Base-by-base conservation (phyloP, 2,329 filamentous ascomycete genomes). In the Penicillium sp. region DNA sequence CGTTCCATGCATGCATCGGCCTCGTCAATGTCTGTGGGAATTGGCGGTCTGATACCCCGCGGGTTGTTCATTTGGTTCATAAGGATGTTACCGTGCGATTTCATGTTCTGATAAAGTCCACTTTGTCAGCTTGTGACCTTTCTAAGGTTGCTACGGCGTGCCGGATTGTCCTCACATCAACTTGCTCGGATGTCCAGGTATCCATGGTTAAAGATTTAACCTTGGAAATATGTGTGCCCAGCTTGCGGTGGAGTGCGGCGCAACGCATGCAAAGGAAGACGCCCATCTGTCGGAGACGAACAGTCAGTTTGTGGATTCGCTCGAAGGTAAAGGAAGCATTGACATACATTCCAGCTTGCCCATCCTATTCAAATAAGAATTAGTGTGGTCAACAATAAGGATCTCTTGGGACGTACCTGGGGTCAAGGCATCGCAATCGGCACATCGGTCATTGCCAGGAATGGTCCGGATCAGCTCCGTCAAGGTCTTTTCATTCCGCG, bases 181-280 rank as follows among this genome's bases (percentile, higher is more conserved):
- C 92, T 77, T 99, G 94, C 58, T 97, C 94, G 69, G 88, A 88
- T 46, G 89, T 87, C 94, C 94, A 99, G 64, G 88, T 94, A 76
- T 99, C 94, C 92, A 99, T 97, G 74, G 89, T 97, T 77, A 99
- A 77, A 36, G 92, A 97, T 77, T 99, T 99, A 79, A 99, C 91
- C 75, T 99, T 99, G 63, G 92, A 97, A 61, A 99, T 91, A 75
- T 99, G 94, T 38, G 94, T 97, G 59, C 94, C 94, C 69, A 99
- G 81, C 77, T 97, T 97, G 70, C 94, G 90, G 79, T 99, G 94
- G 69, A 97, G 84, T 52, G 91, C 85, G 51, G 92, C 94, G 80
- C 94, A 99, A 72, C 94, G 90, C 89, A 99, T 95, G 78, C 94
- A 99, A 48, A 99, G 81, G 73, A 99, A 99, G 62, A 97, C 86